Evolutionary conservation across 1,284 basidiomycete species (phyloP), one percentile per base, ranked within the genome.

Genomic region (Pterula multifida): DNA sequence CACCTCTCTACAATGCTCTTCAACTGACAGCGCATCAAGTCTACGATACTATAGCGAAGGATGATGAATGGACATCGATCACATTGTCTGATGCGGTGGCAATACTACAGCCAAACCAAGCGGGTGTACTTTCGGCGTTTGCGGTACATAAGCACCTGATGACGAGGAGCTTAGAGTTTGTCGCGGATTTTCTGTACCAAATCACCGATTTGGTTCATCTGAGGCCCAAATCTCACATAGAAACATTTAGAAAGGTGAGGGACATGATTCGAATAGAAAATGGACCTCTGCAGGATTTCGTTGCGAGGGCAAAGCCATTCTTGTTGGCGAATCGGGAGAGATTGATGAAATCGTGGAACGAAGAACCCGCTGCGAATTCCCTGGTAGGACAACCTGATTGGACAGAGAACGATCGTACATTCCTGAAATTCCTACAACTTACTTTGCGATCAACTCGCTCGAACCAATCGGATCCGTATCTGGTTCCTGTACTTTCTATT

Each of bases 121-220:
- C 68, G 36, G 60, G 64, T 15, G 57, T 69, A 45, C 56, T 72
- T 48, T 63, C 66, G 35, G 59, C 75, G 6, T 77, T 88, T 54
- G 89, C 85, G 0, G 72, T 84, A 0, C 91, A 96, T 64, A 74
- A 75, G 51, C 74, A 82, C 53, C 66, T 97, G 54, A 85, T 95
- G 79, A 63, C 68, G 6, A 67, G 76, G 12, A 62, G 79, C 1
- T 59, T 75, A 17, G 66, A 82, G 46, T 98, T 89, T 56, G 61
- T 86, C 19, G 78, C 82, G 0, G 73, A 80, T 49, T 63, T 69
- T 21, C 63, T 67, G 26, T 88, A 89, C 63, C 69, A 78, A 39
- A 58, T 67, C 12, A 71, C 69, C 2, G 79, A 82, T 48, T 67
- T 60, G 0, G 92, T 94, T 66, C 61, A 73, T 32, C 76, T 94